These are phyloP conservation scores for Aureobasidium vineae DNA, from an alignment of 2,329 filamentous ascomycete species.

Conservation along the genomic window DNA sequence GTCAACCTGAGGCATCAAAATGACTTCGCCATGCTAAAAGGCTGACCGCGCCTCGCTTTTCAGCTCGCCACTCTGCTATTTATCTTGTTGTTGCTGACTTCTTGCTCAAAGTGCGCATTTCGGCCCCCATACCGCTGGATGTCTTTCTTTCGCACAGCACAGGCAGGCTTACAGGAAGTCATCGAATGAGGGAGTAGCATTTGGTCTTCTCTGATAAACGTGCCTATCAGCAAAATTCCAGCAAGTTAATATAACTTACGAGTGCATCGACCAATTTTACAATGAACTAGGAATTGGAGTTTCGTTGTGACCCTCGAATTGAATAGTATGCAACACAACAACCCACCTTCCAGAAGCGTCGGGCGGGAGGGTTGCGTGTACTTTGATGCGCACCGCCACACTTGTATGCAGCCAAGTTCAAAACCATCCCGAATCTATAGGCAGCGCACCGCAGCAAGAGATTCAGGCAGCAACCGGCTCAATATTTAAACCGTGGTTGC, in stretches of 20 bases:
- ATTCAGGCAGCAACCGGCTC: neutral
- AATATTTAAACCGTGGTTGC: neutral
- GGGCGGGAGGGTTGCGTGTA: neutral
- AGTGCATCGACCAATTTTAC: too few species aligned
- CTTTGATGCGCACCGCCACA: neutral
- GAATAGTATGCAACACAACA: neutral
- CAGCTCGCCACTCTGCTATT: neutral
- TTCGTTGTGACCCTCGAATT: too few species aligned
- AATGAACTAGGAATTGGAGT: too few species aligned
- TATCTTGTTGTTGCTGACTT: neutral
- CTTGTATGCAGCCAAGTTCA: neutral
- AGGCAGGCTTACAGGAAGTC: too few species aligned
- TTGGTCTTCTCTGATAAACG: too few species aligned
- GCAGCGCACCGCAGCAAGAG: neutral
- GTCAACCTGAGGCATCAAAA: constrained; percentile 20
- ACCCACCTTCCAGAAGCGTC: neutral
- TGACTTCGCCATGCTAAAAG: constrained; percentile 7
- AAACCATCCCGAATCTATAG: neutral
- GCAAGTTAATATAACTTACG: too few species aligned
- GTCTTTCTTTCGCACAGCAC: too few species aligned
- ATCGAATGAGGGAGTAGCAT: too few species aligned
- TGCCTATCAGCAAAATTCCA: too few species aligned
- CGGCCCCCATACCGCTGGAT: neutral
- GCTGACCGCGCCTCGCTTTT: neutral
- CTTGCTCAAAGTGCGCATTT: neutral